These are phyloP conservation scores for Umbilicus rupestris DNA, from an alignment of 164 flowering plant species.

Conservation along the genomic window DNA sequence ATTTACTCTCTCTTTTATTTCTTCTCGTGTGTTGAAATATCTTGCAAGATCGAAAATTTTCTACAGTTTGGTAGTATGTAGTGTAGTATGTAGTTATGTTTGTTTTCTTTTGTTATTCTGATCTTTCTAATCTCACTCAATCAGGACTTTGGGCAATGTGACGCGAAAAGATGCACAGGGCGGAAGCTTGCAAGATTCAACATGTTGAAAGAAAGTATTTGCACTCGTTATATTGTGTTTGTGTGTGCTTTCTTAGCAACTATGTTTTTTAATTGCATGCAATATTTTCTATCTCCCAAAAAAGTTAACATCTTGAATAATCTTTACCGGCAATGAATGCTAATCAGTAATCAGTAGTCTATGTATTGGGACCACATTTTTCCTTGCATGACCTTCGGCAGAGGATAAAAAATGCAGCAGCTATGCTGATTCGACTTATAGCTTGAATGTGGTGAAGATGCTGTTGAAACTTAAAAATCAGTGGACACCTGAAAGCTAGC, in stretches of 20 bases:
- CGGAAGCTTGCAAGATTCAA: constrained; percentile 91
- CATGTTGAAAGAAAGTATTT: constrained; percentile 67
- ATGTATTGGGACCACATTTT: neutral
- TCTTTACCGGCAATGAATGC: neutral
- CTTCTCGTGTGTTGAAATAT: neutral
- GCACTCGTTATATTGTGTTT: neutral
- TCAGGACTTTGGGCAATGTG: constrained; percentile 99
- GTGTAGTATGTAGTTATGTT: no score
- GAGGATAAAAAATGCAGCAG: neutral
- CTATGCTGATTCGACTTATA: neutral
- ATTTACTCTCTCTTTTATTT: neutral
- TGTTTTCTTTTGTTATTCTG: constrained; percentile 5
- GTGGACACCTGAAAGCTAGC: no score
- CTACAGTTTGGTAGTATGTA: neutral
- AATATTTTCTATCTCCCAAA: neutral
- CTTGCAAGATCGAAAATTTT: neutral
- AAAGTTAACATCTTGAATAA: neutral
- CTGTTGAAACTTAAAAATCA: no score
- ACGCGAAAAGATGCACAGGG: constrained; percentile 95
- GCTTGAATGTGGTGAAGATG: no score
- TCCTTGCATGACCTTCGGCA: neutral
- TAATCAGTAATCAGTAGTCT: neutral
- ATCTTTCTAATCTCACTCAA: constrained; percentile 13
- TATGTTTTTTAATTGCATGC: neutral
- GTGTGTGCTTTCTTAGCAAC: neutral